Evolutionary conservation across 192 early-diverging fungal species (phyloP).

Genomic region (Backusella westeae): DNA sequence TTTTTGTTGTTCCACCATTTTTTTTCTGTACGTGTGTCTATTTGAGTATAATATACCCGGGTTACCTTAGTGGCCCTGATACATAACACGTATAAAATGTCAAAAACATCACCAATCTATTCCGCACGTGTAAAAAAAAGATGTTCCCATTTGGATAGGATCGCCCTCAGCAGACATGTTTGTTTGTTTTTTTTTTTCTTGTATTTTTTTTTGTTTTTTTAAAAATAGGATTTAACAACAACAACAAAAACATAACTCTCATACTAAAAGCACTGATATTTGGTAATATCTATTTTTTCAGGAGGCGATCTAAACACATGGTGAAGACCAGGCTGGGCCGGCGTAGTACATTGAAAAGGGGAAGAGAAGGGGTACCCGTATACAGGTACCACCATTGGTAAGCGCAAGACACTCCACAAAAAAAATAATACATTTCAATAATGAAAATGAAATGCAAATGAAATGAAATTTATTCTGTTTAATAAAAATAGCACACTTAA

Average conservation of each 20-base stretch:
- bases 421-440: not conserved
- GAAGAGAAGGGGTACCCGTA: not conserved
- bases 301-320: not conserved
- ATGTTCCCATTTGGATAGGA: not conserved
- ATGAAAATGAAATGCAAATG: not conserved
- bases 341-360: conserved; percentile 1
- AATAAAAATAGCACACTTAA: not conserved
- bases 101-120: not conserved
- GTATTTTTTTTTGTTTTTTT: not conserved
- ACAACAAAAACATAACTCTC: not conserved
- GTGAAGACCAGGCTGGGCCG: not conserved
- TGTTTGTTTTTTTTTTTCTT: not conserved
- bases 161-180: not conserved
- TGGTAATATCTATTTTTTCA: not conserved
- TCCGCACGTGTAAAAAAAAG: not conserved
- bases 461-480: not conserved
- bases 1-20: not conserved
- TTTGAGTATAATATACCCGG: not conserved
- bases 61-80: not conserved
- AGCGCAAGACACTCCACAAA: not conserved
- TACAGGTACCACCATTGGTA: conserved; percentile 1
- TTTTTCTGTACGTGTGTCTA: not conserved
- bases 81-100: not conserved
- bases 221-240: not conserved
- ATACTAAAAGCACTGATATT: not conserved